Evolutionary conservation across 2,329 filamentous ascomycete species (phyloP), one percentile per base, ranked within the genome.

Genomic region (Fusarium oxysporum): DNA sequence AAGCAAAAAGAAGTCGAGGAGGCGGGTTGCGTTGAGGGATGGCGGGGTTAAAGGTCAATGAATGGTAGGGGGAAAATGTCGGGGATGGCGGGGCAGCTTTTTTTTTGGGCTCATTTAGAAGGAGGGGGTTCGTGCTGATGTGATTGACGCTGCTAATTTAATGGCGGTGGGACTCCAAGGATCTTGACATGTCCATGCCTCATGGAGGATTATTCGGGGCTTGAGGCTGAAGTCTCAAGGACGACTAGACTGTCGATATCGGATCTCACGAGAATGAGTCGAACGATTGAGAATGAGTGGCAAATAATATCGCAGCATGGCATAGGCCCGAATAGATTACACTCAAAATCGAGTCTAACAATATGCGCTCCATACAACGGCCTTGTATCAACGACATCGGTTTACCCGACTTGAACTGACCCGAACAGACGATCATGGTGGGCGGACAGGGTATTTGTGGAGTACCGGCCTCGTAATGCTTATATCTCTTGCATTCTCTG

Each of bases 51-150:
- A 67, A 72, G 65, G 43, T 50, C 45, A 55, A 66, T 56, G 48
- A 48, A 61, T 41, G 62, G 60, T 33, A 55, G 40, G 65, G 63
- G 43, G 45, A 13, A 23, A 33, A 40, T 33, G 62, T n/a, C 30
- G 55, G 41, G 59, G 65, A 71, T 68, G 71, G 71, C 70, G 71
- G 72, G 72, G 72, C 71, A 74, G 45, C 45, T 45, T 59, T 71
- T 64, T 51, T 53, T 58, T 19, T 48, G 19, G 69, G 62, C 38
- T 38, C 43, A 40, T 23, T n/a, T 47, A 17, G 45, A 38, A 25
- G 53, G 59, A 53, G 58, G 45, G 64, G 63, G 68, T 32, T 66
- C 38, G 37, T 48, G 51, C 57, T 71, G 67, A 65, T 64, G 65
- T 53, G 66, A 55, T 68, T 53, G 51, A 50, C 53, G 65, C 47